Evolutionary conservation across 192 early-diverging fungal genomes (phyloP).

Genomic region (Coemansia sp.): DNA sequence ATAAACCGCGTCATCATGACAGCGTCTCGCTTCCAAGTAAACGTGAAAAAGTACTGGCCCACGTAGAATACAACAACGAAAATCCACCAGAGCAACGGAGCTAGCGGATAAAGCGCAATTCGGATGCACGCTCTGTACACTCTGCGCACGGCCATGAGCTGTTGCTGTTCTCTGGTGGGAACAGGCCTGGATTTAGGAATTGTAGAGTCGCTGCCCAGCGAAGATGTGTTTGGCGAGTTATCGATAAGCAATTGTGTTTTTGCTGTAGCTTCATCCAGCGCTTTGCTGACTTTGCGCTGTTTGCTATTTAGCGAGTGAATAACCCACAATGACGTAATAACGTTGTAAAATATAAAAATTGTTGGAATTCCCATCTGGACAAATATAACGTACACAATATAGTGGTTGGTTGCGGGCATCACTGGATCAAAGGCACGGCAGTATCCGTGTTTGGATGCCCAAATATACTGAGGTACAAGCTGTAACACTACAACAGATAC

Average conservation of each 20-base stretch:
- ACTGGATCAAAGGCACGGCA: constrained; percentile 21
- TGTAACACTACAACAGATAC: constrained; percentile 13
- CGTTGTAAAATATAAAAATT: constrained; percentile 32
- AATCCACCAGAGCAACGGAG: constrained; percentile 25
- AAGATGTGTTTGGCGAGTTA: neutral
- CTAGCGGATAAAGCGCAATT: constrained; percentile 41
- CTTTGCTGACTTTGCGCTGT: constrained; percentile 20
- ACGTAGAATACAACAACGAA: constrained; percentile 15
- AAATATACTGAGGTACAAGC: constrained; percentile 13
- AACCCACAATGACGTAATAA: constrained; percentile 14
- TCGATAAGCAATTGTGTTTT: constrained; percentile 9
- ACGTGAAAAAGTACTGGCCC: constrained; percentile 20
- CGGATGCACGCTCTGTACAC: constrained; percentile 39
- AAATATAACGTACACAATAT: constrained; percentile 21
- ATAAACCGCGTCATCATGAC: constrained; percentile 1
- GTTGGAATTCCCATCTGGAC: constrained; percentile 15
- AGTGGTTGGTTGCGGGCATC: constrained; percentile 8
- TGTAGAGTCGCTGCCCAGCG: neutral
- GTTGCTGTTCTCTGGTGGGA: constrained; percentile 18
- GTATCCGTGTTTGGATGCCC: constrained; percentile 16
- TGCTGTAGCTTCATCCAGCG: constrained; percentile 9
- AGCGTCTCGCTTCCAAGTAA: constrained; percentile 25
- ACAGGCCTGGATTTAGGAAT: neutral
- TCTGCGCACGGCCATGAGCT: constrained; percentile 26
- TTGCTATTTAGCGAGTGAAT: constrained; percentile 27